Conservation (phyloP, 768 basidiomycete species). For the Naganishia friedmannii region DNA sequence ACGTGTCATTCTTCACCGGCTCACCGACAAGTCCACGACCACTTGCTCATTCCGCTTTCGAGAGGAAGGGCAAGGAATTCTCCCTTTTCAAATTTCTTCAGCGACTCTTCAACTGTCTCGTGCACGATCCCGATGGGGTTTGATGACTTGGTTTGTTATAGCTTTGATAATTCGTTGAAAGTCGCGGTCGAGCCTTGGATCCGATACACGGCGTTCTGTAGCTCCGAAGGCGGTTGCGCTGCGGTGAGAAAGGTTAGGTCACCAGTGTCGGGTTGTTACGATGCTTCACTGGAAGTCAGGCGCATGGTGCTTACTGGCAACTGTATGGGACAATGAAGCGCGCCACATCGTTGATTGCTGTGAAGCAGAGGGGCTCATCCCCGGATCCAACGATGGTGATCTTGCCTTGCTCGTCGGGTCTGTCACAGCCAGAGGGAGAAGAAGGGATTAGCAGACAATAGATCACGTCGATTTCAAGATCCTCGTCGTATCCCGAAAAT, state of each 20-base stretch:
- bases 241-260: neutral
- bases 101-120: slow-evolving; percentile 16
- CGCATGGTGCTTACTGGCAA: slow-evolving; percentile 23
- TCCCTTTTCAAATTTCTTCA: slow-evolving; percentile 8
- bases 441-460: neutral
- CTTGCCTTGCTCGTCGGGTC: slow-evolving; percentile 25
- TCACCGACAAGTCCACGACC: slow-evolving; percentile 15
- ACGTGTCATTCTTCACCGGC: neutral
- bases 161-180: slow-evolving; percentile 3
- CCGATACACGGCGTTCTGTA: slow-evolving; percentile 8
- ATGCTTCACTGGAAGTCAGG: no score
- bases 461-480: no score
- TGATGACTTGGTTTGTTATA: neutral
- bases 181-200: slow-evolving; percentile 22
- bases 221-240: slow-evolving; percentile 10
- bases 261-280: no score
- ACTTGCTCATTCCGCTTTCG: slow-evolving; percentile 24
- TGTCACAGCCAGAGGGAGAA: neutral
- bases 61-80: slow-evolving; percentile 28
- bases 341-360: slow-evolving; percentile 15
- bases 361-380: slow-evolving; percentile 21
- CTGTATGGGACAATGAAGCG: slow-evolving; percentile 17
- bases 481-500: neutral
- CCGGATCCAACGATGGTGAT: slow-evolving; percentile 23
- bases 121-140: slow-evolving; percentile 13